Base-by-base conservation (phyloP, 225 moss, liverwort and hornwort species). In the Bryoerythrophyllum caledonicum region DNA sequence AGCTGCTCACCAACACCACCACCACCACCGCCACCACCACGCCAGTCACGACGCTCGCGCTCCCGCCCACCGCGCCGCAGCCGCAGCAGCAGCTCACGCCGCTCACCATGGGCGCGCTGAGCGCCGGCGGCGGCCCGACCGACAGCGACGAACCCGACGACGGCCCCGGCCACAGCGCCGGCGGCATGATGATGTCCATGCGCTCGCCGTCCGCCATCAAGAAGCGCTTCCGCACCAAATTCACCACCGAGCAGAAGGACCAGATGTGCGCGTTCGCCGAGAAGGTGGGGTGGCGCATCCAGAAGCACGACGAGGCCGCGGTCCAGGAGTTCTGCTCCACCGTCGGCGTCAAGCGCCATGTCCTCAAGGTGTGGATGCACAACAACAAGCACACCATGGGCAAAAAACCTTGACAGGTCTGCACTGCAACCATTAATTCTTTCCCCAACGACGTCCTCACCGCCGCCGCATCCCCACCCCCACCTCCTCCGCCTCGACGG, bases 301-400 rank as follows among this genome's bases (percentile, higher is more conserved):
- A 99, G 82, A 99, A 99, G 80, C 97, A 99, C 83, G 95, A 99
- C 77, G 97, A 99, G 58, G 89, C 85, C 19, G 93, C 95, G 25
- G 97, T 99, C 68, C 97, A 99, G 84, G 93, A 94, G 81, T 99
- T 99, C 79, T 99, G 97, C 69, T 60, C 95, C 61, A 82, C 81
- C 23, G 90, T 87, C 37, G 95, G 95, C 48, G 91, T 99, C 64
- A 99, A 99, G 80, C 93, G 95, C 59, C 97, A 99, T 70, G 97
- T 99, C 57, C 95, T 99, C 80, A 99, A 99, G 90, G 97, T 99
- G 76, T 99, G 97, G 97, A 99, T 99, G 97, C 97, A 99, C 85
- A 99, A 99, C 89, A 99, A 99, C 89, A 99, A 99, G 89, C 90
- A 99, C 86, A 93, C 97, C 68, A 82, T 95, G 88, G 97, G 94